Conservation (phyloP, 2,329 filamentous ascomycete species). For the Xylaria sp. region DNA sequence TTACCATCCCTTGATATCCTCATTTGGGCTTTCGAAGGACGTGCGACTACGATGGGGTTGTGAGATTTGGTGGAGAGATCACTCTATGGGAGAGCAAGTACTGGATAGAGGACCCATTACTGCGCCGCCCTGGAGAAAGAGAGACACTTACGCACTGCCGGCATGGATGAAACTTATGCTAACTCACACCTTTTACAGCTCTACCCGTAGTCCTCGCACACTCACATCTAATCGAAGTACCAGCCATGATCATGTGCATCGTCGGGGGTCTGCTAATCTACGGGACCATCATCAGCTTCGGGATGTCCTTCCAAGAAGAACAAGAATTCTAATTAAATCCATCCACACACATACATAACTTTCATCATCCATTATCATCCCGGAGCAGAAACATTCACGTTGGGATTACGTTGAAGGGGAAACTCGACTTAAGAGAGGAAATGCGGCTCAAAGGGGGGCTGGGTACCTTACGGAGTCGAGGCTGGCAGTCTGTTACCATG, state of each 20-base stretch:
- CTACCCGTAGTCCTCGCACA: conserved; percentile 90
- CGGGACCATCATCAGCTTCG: conserved; percentile 97
- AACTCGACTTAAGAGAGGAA: neutral
- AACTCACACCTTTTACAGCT: conserved; percentile 62
- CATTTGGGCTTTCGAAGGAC: neutral
- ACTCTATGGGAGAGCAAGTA: neutral
- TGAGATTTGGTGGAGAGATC: neutral
- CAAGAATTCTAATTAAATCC: conserved; percentile 79
- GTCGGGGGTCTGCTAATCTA: conserved; percentile 94
- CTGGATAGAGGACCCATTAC: neutral
- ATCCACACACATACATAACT: neutral
- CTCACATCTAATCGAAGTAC: conserved; percentile 80
- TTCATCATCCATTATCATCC: neutral
- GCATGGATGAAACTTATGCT: conserved; percentile 8
- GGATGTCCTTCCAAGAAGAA: conserved; percentile 98
- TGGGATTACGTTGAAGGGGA: neutral
- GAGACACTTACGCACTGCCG: neutral
- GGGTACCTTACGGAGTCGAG: conserved; percentile 8
- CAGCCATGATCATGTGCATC: conserved; percentile 96
- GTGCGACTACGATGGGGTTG: neutral
- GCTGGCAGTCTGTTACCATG: conserved; percentile 29
- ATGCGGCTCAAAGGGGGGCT: neutral
- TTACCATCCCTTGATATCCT: neutral
- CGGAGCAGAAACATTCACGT: neutral
- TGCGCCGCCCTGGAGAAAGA: neutral